Evolutionary conservation across 1,284 basidiomycete species (phyloP).

Genomic region (Ustilago hordei): DNA sequence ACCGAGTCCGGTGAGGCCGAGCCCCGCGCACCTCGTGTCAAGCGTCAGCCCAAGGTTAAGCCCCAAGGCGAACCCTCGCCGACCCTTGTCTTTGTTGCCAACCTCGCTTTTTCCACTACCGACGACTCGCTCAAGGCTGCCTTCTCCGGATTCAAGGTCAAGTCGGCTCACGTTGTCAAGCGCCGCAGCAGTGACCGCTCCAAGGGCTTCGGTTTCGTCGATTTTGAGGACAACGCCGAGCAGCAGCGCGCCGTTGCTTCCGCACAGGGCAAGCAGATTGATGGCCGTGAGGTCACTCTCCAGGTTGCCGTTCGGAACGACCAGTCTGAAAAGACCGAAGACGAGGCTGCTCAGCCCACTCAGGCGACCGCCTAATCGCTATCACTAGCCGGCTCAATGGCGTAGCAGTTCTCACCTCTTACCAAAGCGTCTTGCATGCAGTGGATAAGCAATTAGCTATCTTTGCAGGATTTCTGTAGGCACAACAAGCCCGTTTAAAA

Average conservation of each 20-base stretch:
- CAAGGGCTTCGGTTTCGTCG: conserved; percentile 66
- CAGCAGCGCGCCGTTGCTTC: conserved; percentile 59
- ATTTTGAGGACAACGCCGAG: conserved; percentile 54
- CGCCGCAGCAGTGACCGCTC: conserved; percentile 46
- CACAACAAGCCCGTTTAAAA: conserved; percentile 2
- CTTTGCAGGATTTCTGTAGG: background rate
- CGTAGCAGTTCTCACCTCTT: background rate
- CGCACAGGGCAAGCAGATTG: conserved; percentile 52
- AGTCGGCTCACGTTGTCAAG: conserved; percentile 61
- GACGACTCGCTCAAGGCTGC: conserved; percentile 60
- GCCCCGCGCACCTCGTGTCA: conserved; percentile 37
- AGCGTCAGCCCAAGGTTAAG: conserved; percentile 49
- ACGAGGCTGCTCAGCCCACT: conserved; percentile 18
- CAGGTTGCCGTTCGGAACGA: conserved; percentile 57
- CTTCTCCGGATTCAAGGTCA: conserved; percentile 56
- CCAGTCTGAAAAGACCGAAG: conserved; percentile 16
- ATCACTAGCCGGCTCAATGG: background rate
- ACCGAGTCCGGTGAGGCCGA: conserved; percentile 30
- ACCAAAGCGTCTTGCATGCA: conserved; percentile 4
- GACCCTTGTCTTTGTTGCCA: conserved; percentile 66
- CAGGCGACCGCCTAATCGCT: conserved; percentile 4
- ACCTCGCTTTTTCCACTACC: conserved; percentile 60
- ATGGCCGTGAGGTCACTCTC: conserved; percentile 53
- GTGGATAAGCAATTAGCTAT: background rate
- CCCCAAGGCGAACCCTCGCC: conserved; percentile 60